Percentiles rank a stretch among this genome's conserved stretches.
Conservation (phyloP, 352 stramenopile genomes). For the Globisporangium nunn region DNA sequence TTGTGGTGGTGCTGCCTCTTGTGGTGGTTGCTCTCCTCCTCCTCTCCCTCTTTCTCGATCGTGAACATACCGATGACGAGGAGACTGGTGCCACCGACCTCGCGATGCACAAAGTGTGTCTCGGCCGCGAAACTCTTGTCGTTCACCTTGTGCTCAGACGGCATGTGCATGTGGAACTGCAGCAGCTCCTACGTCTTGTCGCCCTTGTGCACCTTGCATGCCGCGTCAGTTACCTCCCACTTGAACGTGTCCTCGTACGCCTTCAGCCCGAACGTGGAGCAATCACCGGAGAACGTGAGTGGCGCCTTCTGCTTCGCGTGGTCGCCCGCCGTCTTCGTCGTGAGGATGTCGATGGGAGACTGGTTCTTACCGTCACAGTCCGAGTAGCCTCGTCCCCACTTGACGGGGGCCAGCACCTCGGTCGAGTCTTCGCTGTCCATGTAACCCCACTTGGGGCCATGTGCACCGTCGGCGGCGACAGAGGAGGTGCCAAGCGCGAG, state of each 20-base stretch:
- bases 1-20: not conserved
- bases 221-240: slow-evolving; percentile 5
- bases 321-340: not conserved
- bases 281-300: slow-evolving; percentile 14
- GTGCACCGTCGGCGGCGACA: not conserved
- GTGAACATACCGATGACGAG: slow-evolving; percentile 25
- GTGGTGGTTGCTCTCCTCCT: not conserved
- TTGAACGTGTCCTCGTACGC: slow-evolving; percentile 12
- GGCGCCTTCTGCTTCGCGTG: slow-evolving; percentile 2
- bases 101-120: slow-evolving; percentile 38
- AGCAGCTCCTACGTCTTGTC: slow-evolving; percentile 22
- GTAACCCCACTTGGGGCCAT: slow-evolving; percentile 11
- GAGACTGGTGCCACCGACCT: slow-evolving; percentile 14
- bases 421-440: slow-evolving; percentile 1
- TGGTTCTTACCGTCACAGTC: slow-evolving; percentile 11
- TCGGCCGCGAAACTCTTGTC: slow-evolving; percentile 24
- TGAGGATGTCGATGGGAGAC: slow-evolving; percentile 14
- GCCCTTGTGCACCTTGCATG: slow-evolving; percentile 12
- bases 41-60: not conserved
- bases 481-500: slow-evolving; percentile 2
- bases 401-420: slow-evolving; percentile 1
- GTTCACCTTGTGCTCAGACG: slow-evolving; percentile 35
- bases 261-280: slow-evolving; percentile 10
- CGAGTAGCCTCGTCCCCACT: slow-evolving; percentile 14
- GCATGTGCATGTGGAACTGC: slow-evolving; percentile 39